These are phyloP conservation scores for Yamadazyma sp. DNA, from an alignment of 1,139 yeast species.

Conservation along the genomic window DNA sequence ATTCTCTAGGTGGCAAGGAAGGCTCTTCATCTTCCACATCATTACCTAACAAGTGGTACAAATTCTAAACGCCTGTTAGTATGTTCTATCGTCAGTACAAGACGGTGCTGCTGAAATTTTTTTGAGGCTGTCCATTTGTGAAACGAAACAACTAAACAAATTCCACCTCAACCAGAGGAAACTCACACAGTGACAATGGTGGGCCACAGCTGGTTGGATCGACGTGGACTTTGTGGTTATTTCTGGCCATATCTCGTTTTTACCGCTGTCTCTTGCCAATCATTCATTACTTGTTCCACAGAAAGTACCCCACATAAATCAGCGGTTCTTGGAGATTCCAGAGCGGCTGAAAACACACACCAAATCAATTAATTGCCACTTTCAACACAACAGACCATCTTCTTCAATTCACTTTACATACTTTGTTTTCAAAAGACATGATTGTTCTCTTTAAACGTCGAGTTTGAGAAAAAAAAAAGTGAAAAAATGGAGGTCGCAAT, in stretches of 20 bases:
- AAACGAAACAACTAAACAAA: no score
- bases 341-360: not conserved
- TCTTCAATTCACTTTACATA: constrained; percentile 22
- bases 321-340: not conserved
- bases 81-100: not conserved
- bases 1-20: constrained; percentile 61
- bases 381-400: not conserved
- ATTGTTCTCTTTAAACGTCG: constrained; percentile 8
- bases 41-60: constrained; percentile 58
- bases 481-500: constrained; percentile 14
- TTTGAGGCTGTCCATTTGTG: no score
- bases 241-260: no score
- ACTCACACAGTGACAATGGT: no score
- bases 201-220: no score
- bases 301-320: constrained; percentile 1
- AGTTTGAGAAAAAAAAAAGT: constrained; percentile 4
- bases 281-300: not conserved
- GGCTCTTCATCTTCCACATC: constrained; percentile 78
- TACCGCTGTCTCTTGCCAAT: no score
- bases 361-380: not conserved
- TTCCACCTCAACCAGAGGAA: no score
- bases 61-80: constrained; percentile 30
- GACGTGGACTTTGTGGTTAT: no score
- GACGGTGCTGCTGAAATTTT: not conserved
- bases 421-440: constrained; percentile 54